Conservation (phyloP, 176 grass and related monocot genomes). For the Rhynchospora tenuis region DNA sequence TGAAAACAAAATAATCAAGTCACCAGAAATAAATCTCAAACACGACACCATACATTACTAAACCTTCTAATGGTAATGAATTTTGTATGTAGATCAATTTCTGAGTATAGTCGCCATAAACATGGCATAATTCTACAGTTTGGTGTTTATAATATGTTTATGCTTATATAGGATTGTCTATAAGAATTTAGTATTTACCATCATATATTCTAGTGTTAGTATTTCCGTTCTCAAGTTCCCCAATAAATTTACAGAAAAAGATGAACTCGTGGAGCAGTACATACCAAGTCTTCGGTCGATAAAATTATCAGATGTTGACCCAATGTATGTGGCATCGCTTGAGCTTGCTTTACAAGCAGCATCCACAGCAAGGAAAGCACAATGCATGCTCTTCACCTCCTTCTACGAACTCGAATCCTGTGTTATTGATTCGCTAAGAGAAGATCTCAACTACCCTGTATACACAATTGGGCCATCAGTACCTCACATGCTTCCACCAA, state of each 20-base stretch:
- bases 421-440: constrained; percentile 13
- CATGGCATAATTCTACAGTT: too few species aligned
- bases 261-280: constrained; percentile 41
- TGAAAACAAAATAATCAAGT: background rate
- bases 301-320: constrained; percentile 33
- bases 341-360: background rate
- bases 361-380: constrained; percentile 34
- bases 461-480: constrained; percentile 47
- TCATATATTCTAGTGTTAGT: background rate
- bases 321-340: background rate
- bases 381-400: constrained; percentile 62
- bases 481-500: background rate
- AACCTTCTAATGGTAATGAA: too few species aligned
- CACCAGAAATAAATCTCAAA: background rate
- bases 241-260: constrained; percentile 7
- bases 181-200: too few species aligned
- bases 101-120: too few species aligned
- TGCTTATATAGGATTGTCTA: too few species aligned
- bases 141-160: too few species aligned
- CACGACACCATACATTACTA: background rate
- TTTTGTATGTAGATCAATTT: too few species aligned
- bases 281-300: constrained; percentile 23
- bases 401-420: constrained; percentile 41
- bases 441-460: constrained; percentile 22
- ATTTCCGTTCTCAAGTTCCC: background rate